Base-by-base conservation (phyloP, 306 rosid species). In the Vachellia collinsii region DNA sequence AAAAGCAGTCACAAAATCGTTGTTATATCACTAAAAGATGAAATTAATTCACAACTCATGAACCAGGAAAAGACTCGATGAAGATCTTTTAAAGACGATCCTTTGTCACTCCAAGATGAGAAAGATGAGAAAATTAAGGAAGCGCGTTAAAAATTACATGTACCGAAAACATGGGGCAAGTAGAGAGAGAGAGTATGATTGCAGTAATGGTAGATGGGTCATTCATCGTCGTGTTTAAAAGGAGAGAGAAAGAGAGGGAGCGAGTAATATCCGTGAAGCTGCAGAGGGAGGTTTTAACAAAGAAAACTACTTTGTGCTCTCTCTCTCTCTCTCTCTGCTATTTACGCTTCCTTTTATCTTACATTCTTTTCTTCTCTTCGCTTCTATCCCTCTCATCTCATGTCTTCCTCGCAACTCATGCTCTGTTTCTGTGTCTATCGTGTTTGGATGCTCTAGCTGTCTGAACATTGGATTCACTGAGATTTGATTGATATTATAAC, bases 171-270 rank as follows among this genome's bases (percentile, higher is more conserved):
- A 25, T 46, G 17, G 75, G 42, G 42, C 19, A 43, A 20, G 39
- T 17, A 19, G 36, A n/a, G 41, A n/a, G 41, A 70, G 39, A 46
- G 53, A n/a, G 13, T n/a, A 43, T 70, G 56, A 70, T 22, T 43
- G 74, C 14, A 20, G 74, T 70, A 70, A 70, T 70, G 74, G 74
- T 43, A 44, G 74, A 44, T 70, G 48, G 48, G 72, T 62, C 73
- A 64, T 68, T 77, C 73, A 64, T 64, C 80, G 37, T 54, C 61
- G 20, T 76, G 34, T 46, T 46, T 64, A 76, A 37, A 72, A 51
- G 22, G 69, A 77, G 76, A 22, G 29, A 76, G 76, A 76, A 38
- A 43, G 37, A 6, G 73, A 67, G 74, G 38, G 38, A 70, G 56
- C 11, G 29, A 44, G 56, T 70, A 43, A 70, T 23, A 43, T 70